Conservation (phyloP, 108 stramenopile species). For the Pseudonitzschia multistriata region DNA sequence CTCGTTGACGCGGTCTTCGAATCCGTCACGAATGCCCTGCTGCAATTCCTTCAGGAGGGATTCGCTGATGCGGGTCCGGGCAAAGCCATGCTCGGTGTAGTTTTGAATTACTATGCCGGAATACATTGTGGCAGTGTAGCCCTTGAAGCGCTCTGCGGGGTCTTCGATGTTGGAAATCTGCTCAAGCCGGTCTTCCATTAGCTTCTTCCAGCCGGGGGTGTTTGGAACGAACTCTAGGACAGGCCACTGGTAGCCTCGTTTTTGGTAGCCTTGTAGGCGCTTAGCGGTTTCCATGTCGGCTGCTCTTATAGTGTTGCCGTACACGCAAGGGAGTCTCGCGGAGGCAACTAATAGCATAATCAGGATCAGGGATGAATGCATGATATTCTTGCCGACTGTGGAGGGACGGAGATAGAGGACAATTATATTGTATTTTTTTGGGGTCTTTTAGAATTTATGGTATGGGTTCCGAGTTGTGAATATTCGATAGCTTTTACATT, state of each 20-base stretch:
- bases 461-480: too few relatives aligned
- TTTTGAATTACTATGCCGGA: constrained; percentile 33
- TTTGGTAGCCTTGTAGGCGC: constrained; percentile 36
- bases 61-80: constrained; percentile 31
- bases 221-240: constrained; percentile 34
- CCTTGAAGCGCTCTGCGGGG: constrained; percentile 29
- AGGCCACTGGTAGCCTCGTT: constrained; percentile 54
- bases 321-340: background rate
- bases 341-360: too few relatives aligned
- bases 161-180: constrained; percentile 34
- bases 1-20: constrained; percentile 11
- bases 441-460: too few relatives aligned
- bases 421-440: too few relatives aligned
- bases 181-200: constrained; percentile 40
- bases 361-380: too few relatives aligned
- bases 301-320: background rate
- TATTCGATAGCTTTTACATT: too few relatives aligned
- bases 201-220: constrained; percentile 38
- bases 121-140: constrained; percentile 30
- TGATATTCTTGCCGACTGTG: too few relatives aligned
- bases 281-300: constrained; percentile 10
- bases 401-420: too few relatives aligned
- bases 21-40: background rate
- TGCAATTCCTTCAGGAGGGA: constrained; percentile 26
- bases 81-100: constrained; percentile 51